Evolutionary conservation across 164 flowering plant species (phyloP), one percentile per base, ranked within the genome.

Genomic region (Chimonanthus salicifolius): DNA sequence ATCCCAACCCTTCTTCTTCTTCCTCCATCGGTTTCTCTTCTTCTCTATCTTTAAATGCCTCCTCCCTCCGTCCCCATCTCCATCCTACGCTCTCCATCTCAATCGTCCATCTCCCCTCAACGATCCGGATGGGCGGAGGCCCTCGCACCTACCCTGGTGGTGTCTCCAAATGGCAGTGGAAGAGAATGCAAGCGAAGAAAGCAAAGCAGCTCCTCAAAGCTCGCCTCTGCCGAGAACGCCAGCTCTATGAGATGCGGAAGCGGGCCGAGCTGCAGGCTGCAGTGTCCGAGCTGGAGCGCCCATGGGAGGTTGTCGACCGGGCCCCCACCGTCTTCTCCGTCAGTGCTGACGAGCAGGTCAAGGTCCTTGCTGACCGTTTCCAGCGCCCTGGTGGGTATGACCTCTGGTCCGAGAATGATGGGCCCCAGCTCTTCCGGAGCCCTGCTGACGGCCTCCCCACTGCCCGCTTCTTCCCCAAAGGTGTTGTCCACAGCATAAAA

Each of bases 61-160:
- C 68, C 47, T 66, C 73, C 46, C 64, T 45, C 18, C 71, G 58
- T 8, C 10, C 6, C 2, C 21, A 44, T 58, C 78, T 75, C 6
- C 21, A 51, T 2, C 49, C 47, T 5, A 43, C 47, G 6, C 75
- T 69, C 51, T 78, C 81, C 11, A 63, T 75, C 18, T 45, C 15
- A 8, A 65, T 73, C 16, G 21, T 43, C 43, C 20, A 50, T 10
- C 43, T 8, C 33, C 70, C 71, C 47, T 58, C 74, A 51, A 80
- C 81, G 11, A 88, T 92, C 68, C 88, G 94, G 7, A 90, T 90
- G 92, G 95, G 98, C 45, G 97, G 98, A 4, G 95, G 97, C 3
- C 97, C 97, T 11, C 78, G 97, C 47, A 94, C 97, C 1, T 91
- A n/a, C 79, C 97, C 98, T 0, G 97, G 97, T 2, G 98, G 98